Base-by-base conservation (phyloP, 2,329 filamentous ascomycete species). In the Hymenoscyphus scutula region DNA sequence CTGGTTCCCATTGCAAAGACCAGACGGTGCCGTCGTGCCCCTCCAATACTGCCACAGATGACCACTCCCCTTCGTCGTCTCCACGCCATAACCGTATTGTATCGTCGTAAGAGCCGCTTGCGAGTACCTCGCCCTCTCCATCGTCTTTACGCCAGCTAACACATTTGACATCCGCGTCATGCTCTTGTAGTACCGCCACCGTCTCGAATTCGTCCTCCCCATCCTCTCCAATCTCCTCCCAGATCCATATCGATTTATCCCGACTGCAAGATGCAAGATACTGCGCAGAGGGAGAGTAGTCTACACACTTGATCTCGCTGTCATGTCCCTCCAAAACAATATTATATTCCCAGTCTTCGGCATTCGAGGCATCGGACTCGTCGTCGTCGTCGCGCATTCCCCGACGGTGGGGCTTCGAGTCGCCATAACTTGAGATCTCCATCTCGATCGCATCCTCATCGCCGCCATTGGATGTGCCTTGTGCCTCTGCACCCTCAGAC, bases 161-260 rank as follows among this genome's bases (percentile, higher is more conserved):
- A 67, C 88, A 91, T 76, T 99, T 99, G 68, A 99, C 93, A 77
- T 99, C 95, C 25, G 91, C 93, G 55, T 93, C 90, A 75, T 99
- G 95, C 77, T 98, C 95, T 76, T 91, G 92, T 72, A 98, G 82
- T 59, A 98, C 94, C 0, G 94, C 95, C 17, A 98, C 88, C 1
- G 95, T 98, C 81, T 99, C 95, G 80, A 93, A 98, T 74, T 98
- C 95, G 75, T 97, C 94, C 61, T 96, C 93, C 17, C 89, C 90
- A 68, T 90, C 89, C 8, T 78, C 77, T 45, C 85, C 84, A 60
- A 97, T 84, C 75, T 98, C 95, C 77, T 99, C 95, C 95, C 95
- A 99, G 70, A 99, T 91, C 95, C 95, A 99, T 19, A 98, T 91
- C 17, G 86, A 90, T 79, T 98, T 98, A 75, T 99, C 95, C 56